Base-by-base conservation (phyloP, 306 rosid species). In the Quercus aquifolioides region DNA sequence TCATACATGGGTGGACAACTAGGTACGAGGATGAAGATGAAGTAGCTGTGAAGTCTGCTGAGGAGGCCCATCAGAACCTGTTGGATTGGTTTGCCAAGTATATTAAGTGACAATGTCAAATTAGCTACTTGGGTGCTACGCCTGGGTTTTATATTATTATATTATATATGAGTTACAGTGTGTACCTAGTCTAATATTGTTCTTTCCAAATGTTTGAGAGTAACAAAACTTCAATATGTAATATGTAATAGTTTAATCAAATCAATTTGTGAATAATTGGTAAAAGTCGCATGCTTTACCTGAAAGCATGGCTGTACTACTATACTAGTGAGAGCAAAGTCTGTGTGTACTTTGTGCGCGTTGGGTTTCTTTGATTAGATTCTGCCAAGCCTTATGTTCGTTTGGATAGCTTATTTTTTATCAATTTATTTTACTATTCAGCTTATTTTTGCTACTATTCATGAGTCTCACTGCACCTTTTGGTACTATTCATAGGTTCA, bases 41-140 rank as follows among this genome's bases (percentile, higher is more conserved):
- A 52, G 69, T 55, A 1, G 83, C 86, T 20, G 69, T 74, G 21
- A 78, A 85, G 77, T 33, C n/a, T 14, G 87, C 87, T 0, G 80
- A 77, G 25, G 87, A 84, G 82, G 77, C 85, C 71, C 75, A 80
- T 71, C 76, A 73, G 75, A 74, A 78, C 83, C 58, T 82, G 75
- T 4, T 81, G 30, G 79, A 57, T 19, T 85, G 88, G 86, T 28
- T 85, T 35, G 26, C 55, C 4, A 82, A 79, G 76, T 15, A 78
- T 65, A 33, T 82, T 14, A 82, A 85, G 75, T 78, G 64, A 60
- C 30, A 13, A 25, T 51, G 21, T 35, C 17, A 54, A 51, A 30
- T 28, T 5, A 9, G 5, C 18, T 71, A 26, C 26, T 17, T 18
- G 2, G 35, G 46, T 67, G 72, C 11, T n/a, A 19, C 2, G 26